A percentile compares a stretch with the other conserved stretches of the same genome.
phyloP scores from a whole-genome alignment of 768 basidiomycete species.

The Sutorius australiensis region DNA sequence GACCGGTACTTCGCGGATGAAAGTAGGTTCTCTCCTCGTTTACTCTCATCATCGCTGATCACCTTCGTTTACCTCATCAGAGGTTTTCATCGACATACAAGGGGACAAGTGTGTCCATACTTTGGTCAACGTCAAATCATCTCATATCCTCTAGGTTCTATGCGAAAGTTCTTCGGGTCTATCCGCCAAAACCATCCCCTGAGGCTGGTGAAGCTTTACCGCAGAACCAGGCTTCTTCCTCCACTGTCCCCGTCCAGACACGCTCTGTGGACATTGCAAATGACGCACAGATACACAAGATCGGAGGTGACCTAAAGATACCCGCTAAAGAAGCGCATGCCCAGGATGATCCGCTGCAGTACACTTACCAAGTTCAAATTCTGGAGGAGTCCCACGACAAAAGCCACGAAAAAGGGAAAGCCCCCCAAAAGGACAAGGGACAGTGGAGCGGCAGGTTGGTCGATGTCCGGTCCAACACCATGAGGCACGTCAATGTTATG shows the following conservation, averaged over 20 bases:
- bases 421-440: conserved; percentile 52
- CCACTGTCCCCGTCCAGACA: conserved; percentile 45
- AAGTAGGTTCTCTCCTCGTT: conserved; percentile 51
- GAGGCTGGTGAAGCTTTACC: conserved; percentile 37
- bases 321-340: conserved; percentile 64
- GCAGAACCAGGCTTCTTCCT: conserved; percentile 30
- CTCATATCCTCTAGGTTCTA: conserved; percentile 56
- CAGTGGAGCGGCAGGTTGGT: conserved; percentile 74
- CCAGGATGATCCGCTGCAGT: conserved; percentile 75
- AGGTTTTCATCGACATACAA: conserved; percentile 80
- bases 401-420: conserved; percentile 57
- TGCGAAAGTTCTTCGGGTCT: conserved; percentile 75
- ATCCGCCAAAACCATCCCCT: conserved; percentile 56
- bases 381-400: conserved; percentile 73
- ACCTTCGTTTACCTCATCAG: conserved; percentile 38
- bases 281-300: conserved; percentile 55
- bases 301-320: conserved; percentile 78
- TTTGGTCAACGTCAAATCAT: conserved; percentile 5
- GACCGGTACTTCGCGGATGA: conserved; percentile 92
- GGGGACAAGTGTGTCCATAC: conserved; percentile 71
- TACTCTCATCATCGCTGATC: conserved; percentile 14
- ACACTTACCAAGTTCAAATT: conserved; percentile 86
- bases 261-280: conserved; percentile 45
- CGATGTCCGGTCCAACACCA: conserved; percentile 74
- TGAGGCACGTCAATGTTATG: conserved; percentile 58